Evolutionary conservation across 1,284 basidiomycete species (phyloP).

Genomic region (Dichomitus squalens): DNA sequence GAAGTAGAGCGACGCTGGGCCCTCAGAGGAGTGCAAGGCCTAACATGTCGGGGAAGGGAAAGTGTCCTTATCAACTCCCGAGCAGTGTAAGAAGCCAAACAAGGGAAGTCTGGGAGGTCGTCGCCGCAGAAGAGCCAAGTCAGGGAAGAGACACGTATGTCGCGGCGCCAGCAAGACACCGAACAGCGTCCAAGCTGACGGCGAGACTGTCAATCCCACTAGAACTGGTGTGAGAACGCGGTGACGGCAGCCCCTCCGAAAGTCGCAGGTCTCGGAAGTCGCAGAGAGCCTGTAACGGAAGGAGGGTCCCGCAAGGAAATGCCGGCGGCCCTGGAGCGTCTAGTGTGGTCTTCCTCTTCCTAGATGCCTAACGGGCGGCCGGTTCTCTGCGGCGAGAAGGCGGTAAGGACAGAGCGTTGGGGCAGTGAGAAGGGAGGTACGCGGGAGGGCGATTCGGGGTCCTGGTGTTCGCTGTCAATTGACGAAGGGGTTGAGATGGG

Average conservation of each 20-base stretch:
- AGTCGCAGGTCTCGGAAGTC: neutral
- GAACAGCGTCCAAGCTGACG: neutral
- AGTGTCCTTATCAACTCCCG: too few species aligned
- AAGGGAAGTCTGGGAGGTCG: neutral
- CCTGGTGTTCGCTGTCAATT: neutral
- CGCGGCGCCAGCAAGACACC: neutral
- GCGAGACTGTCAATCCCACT: neutral
- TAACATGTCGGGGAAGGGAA: too few species aligned
- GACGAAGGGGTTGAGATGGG: neutral
- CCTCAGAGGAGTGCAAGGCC: too few species aligned
- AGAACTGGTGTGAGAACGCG: neutral
- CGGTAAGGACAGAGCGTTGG: neutral
- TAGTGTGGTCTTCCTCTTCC: neutral
- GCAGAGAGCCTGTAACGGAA: slow-evolving; percentile 6
- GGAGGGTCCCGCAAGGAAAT: slow-evolving; percentile 6
- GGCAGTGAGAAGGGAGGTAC: neutral
- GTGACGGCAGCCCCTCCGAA: neutral
- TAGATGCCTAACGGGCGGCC: slow-evolving; percentile 2
- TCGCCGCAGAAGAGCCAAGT: neutral
- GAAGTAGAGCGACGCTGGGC: too few species aligned
- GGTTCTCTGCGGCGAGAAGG: slow-evolving; percentile 7
- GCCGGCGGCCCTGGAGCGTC: slow-evolving; percentile 19
- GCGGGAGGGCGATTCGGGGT: neutral
- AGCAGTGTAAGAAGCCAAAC: too few species aligned
- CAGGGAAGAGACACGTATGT: neutral